Percentiles rank a stretch among this genome's conserved stretches.
These are phyloP conservation scores for Boechera stricta DNA, from an alignment of 345 rosid species.

Conservation along the genomic window DNA sequence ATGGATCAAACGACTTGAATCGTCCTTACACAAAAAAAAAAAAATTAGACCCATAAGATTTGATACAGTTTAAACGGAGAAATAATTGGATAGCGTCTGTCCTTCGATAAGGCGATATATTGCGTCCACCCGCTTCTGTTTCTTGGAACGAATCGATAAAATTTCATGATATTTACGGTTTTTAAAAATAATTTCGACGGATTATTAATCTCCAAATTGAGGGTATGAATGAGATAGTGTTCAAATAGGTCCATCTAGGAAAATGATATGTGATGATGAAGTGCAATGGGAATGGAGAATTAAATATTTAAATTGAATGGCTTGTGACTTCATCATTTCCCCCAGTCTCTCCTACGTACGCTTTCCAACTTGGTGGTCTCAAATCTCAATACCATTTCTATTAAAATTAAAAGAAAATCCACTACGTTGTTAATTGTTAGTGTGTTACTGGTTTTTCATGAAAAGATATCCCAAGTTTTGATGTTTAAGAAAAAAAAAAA, in stretches of 20 bases:
- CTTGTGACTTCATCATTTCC: constrained; percentile 45
- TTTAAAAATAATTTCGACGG: neutral
- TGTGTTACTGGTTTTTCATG: neutral
- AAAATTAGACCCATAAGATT: neutral
- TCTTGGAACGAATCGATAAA: neutral
- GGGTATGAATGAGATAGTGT: constrained; percentile 38
- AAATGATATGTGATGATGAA: constrained; percentile 45
- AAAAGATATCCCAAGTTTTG: neutral
- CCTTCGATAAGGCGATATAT: neutral
- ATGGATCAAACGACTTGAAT: constrained; percentile 24
- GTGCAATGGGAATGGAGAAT: constrained; percentile 27
- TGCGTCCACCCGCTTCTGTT: constrained; percentile 17
- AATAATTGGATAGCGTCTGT: neutral
- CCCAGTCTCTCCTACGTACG: constrained; percentile 31
- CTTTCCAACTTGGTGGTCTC: constrained; percentile 46
- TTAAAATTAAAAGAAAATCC: constrained; percentile 14
- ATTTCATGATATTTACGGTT: neutral
- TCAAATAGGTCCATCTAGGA: constrained; percentile 44
- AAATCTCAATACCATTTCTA: constrained; percentile 25
- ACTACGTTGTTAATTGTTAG: constrained; percentile 3
- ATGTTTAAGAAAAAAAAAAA: no score
- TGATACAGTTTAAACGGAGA: neutral
- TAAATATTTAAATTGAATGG: constrained; percentile 32
- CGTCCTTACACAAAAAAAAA: neutral
- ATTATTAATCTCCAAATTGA: neutral